Evolutionary conservation across 129 eudicot genomes (phyloP), one percentile per base, ranked within the genome.

Genomic region (Apium graveolens): DNA sequence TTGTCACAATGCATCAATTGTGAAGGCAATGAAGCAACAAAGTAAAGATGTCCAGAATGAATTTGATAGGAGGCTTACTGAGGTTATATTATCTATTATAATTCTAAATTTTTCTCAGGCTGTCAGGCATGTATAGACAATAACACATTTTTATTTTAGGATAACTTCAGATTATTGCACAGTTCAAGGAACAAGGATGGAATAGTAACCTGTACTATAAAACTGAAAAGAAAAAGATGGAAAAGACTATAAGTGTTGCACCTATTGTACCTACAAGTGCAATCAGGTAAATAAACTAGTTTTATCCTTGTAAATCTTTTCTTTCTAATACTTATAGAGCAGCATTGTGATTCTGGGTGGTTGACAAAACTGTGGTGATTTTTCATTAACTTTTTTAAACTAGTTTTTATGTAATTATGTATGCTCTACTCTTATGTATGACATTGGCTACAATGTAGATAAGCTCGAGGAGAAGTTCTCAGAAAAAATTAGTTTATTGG

Each of bases 251-350:
- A 78, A 94, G 91, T 81, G 91, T 90, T 57, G 96, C 91, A 24
- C 98, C 98, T 43, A 94, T 90, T 57, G 96, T 94, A 24, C 98
- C 98, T 38, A 94, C 98, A 4, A 94, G 97, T n/a, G n/a, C n/a
- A n/a, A n/a, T 78, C 74, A 94, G 93, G 98, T 94, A 26, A 7
- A n/a, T 62, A 1, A 31, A 29, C 20, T 12, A 63, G 29, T 18
- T 29, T 63, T 63, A 75, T 1, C 46, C 71, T 55, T 80, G 20
- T 32, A 42, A 29, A 3, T 12, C 60, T 11, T 11, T 72, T 35
- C 8, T 38, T 24, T 17, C 4, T 20, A 41, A 24, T 75, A 38
- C 55, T 78, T 11, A 12, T 70, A 20, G 24, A 44, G 37, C 34
- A 12, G 20, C 18, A 2, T 78, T 48, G 51, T 57, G 71, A 44